phyloP scores from a whole-genome alignment of 495 filamentous ascomycete genomes.

The Penicillium pancosmium region DNA sequence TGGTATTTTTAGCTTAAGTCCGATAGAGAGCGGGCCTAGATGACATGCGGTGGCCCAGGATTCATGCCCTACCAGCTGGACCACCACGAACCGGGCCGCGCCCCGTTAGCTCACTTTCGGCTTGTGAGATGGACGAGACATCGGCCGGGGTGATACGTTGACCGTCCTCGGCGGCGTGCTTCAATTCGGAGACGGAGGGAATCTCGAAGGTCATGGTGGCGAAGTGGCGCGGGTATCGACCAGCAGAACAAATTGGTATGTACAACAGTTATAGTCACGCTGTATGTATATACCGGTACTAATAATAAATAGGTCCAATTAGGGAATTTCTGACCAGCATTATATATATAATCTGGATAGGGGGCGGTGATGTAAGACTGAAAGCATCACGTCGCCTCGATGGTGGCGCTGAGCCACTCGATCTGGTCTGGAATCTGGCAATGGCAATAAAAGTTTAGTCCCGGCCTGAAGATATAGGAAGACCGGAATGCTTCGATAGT shows the following conservation, averaged over 20 bases:
- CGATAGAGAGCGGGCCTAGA: too few relatives aligned
- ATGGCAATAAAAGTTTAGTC: not conserved
- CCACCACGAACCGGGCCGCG: constrained; percentile 59
- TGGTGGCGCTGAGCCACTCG: constrained; percentile 24
- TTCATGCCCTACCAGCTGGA: constrained; percentile 40
- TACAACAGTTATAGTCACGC: not conserved
- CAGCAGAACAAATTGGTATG: not conserved
- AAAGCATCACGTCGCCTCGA: constrained; percentile 22
- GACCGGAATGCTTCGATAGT: too few relatives aligned
- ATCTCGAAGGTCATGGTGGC: constrained; percentile 27
- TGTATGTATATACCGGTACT: not conserved
- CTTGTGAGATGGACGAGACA: constrained; percentile 39
- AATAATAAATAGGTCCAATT: not conserved
- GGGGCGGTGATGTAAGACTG: constrained; percentile 35
- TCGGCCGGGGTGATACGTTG: constrained; percentile 40
- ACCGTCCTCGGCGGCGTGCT: constrained; percentile 36
- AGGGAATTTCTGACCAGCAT: not conserved
- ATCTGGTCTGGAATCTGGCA: constrained; percentile 3
- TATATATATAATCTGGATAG: constrained; percentile 11
- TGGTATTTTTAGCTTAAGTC: not conserved
- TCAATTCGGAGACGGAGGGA: constrained; percentile 35
- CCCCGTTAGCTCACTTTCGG: constrained; percentile 41
- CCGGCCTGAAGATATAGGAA: too few relatives aligned
- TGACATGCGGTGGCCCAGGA: not conserved
- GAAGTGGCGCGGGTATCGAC: not conserved